Conservation (phyloP, 2,329 filamentous ascomycete genomes). For the Fusarium sp. region DNA sequence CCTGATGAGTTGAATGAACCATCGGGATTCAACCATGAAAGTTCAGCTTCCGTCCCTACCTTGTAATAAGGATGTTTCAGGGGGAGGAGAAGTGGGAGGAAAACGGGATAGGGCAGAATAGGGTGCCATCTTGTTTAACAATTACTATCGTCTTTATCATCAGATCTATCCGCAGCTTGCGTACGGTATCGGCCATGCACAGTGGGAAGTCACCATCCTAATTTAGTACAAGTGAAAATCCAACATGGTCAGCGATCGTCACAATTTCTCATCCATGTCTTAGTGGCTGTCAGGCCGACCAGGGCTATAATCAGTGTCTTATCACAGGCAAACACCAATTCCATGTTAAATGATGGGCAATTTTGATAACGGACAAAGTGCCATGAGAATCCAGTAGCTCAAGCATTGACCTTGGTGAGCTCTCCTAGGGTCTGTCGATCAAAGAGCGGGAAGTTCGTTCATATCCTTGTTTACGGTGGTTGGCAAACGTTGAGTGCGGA, state of each 20-base stretch:
- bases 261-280: neutral
- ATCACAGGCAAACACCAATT: conserved; percentile 17
- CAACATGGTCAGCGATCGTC: conserved; percentile 9
- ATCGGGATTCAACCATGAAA: conserved; percentile 11
- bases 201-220: conserved; percentile 8
- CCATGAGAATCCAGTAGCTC: conserved; percentile 3
- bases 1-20: conserved; percentile 9
- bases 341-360: conserved; percentile 27
- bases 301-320: conserved; percentile 13
- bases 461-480: neutral
- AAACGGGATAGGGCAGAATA: conserved; percentile 11
- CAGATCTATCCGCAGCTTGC: neutral
- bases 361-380: conserved; percentile 10
- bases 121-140: conserved; percentile 4
- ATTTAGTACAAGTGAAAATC: conserved; percentile 9
- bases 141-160: conserved; percentile 4
- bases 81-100: conserved; percentile 8
- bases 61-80: conserved; percentile 15
- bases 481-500: neutral
- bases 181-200: neutral
- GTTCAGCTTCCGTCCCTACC: conserved; percentile 12
- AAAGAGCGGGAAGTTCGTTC: neutral
- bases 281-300: conserved; percentile 11
- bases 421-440: neutral
- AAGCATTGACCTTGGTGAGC: neutral